phyloP scores from a whole-genome alignment of 495 filamentous ascomycete species.

The Neurospora africana region DNA sequence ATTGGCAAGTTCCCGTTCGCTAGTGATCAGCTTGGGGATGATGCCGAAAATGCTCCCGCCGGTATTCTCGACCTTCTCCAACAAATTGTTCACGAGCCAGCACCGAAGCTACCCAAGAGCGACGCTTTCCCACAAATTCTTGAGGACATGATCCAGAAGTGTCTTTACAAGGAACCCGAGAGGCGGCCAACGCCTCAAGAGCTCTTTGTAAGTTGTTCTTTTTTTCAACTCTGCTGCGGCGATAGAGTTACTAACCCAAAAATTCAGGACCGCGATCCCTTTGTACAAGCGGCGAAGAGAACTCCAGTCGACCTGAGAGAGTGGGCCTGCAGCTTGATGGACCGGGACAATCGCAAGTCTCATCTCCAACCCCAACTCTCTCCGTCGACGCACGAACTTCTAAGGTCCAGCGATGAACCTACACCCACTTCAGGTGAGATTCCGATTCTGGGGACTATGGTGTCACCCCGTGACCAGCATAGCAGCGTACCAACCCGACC shows the following conservation, averaged over 20 bases:
- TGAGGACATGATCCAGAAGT: slow-evolving; percentile 95
- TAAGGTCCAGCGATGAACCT: slow-evolving; percentile 44
- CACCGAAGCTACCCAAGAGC: slow-evolving; percentile 86
- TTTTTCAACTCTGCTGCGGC: background rate
- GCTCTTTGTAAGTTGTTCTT: slow-evolving; percentile 48
- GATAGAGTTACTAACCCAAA: slow-evolving; percentile 11
- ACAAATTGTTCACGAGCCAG: slow-evolving; percentile 94
- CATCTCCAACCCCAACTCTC: slow-evolving; percentile 65
- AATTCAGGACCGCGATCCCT: slow-evolving; percentile 71
- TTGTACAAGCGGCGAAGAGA: slow-evolving; percentile 88
- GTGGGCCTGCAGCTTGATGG: slow-evolving; percentile 87
- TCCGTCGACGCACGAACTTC: slow-evolving; percentile 45
- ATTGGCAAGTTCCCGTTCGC: slow-evolving; percentile 95
- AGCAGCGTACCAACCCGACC: slow-evolving; percentile 31
- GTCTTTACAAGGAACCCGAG: slow-evolving; percentile 77
- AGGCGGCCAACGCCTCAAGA: slow-evolving; percentile 85
- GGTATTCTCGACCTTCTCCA: slow-evolving; percentile 94
- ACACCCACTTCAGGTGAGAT: slow-evolving; percentile 58
- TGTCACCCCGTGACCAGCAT: slow-evolving; percentile 29
- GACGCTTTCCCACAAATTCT: slow-evolving; percentile 91
- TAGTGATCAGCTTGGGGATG: slow-evolving; percentile 49
- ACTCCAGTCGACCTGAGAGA: slow-evolving; percentile 83
- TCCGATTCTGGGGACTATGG: slow-evolving; percentile 44
- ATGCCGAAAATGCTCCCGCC: slow-evolving; percentile 66
- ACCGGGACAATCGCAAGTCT: slow-evolving; percentile 81